Evolutionary conservation across 2,329 filamentous ascomycete genomes (phyloP).

Genomic region (Neurospora sp.): DNA sequence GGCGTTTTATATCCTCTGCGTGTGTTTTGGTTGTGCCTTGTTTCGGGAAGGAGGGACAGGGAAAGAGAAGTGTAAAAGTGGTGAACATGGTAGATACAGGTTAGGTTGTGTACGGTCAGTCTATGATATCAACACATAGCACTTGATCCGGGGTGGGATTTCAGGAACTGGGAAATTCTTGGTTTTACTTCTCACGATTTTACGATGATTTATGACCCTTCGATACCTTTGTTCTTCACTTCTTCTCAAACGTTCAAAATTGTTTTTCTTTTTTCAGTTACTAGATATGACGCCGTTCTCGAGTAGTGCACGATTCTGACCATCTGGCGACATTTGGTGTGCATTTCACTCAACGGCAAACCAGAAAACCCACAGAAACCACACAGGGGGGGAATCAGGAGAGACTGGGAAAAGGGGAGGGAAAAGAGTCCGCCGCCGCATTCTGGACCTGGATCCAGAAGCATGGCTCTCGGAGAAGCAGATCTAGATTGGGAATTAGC

Average conservation of each 20-base stretch:
- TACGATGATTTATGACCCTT: background rate
- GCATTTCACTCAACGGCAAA: background rate
- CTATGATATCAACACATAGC: background rate
- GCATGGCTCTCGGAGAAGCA: background rate
- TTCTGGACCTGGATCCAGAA: background rate
- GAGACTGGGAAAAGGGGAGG: background rate
- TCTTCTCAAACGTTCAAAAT: background rate
- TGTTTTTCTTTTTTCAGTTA: background rate
- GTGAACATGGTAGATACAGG: background rate
- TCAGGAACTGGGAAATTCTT: background rate
- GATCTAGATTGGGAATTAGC: background rate
- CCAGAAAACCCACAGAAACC: background rate
- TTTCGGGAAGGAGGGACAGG: background rate
- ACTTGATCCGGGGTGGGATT: background rate
- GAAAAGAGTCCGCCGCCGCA: background rate
- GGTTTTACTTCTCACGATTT: background rate
- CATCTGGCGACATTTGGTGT: constrained; percentile 1
- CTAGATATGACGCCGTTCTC: background rate
- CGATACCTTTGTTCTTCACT: constrained; percentile 3
- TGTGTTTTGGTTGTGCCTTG: background rate
- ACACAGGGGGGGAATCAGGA: background rate
- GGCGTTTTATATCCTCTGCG: background rate
- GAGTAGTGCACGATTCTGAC: background rate
- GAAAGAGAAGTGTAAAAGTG: background rate
- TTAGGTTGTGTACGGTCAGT: background rate